phyloP scores from a whole-genome alignment of 495 filamentous ascomycete species.

The Jackrogersella multiformis region DNA sequence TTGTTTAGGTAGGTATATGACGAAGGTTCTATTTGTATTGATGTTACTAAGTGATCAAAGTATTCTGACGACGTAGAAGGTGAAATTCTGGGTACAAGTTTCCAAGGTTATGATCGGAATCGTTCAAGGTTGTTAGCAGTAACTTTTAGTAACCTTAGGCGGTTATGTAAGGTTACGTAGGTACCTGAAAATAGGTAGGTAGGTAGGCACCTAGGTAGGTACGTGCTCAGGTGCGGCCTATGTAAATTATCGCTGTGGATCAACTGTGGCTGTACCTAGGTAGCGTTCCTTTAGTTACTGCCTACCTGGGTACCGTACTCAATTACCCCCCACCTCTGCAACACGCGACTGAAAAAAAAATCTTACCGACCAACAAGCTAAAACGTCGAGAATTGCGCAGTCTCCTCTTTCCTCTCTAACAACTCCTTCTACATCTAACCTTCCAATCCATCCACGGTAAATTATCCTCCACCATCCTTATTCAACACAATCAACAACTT shows the following conservation, averaged over 20 bases:
- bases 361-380: conserved; percentile 26
- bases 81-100: no score
- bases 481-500: conserved; percentile 22
- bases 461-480: neutral
- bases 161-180: no score
- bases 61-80: no score
- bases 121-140: no score
- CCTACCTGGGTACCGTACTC: no score
- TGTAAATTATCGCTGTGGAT: neutral
- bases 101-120: no score
- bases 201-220: neutral
- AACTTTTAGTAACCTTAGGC: no score
- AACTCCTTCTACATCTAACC: neutral
- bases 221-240: neutral
- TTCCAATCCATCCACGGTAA: conserved; percentile 12
- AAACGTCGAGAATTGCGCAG: conserved; percentile 24
- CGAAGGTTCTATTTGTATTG: no score
- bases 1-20: no score
- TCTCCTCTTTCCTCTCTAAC: conserved; percentile 16
- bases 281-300: neutral
- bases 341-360: conserved; percentile 39
- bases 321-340: conserved; percentile 39
- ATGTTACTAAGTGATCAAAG: no score
- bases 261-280: neutral
- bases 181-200: neutral